Conservation (phyloP, 2,329 filamentous ascomycete genomes). For the Nectriaceae sp. region DNA sequence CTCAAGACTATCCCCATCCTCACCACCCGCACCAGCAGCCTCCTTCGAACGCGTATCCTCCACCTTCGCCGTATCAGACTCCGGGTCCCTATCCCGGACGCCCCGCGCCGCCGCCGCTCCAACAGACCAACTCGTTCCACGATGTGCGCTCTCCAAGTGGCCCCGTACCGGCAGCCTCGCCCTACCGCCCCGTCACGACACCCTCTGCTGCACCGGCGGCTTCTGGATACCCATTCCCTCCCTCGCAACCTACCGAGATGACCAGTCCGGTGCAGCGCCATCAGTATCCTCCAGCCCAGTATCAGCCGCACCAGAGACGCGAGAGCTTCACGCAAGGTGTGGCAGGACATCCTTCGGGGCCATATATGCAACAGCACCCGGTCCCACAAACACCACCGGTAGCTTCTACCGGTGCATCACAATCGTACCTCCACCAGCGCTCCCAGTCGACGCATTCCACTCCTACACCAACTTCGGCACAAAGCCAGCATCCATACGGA, state of each 20-base stretch:
- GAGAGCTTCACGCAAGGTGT: constrained; percentile 48
- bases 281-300: constrained; percentile 49
- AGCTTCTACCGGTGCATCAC: constrained; percentile 40
- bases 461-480: constrained; percentile 62
- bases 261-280: constrained; percentile 55
- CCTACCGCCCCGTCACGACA: constrained; percentile 53
- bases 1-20: constrained; percentile 45
- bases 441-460: constrained; percentile 62
- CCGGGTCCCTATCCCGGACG: constrained; percentile 45
- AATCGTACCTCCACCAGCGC: constrained; percentile 46
- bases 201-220: constrained; percentile 42
- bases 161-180: constrained; percentile 43
- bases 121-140: constrained; percentile 44
- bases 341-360: constrained; percentile 35
- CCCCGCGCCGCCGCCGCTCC: constrained; percentile 47
- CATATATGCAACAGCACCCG: constrained; percentile 43
- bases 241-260: constrained; percentile 42
- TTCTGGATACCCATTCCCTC: constrained; percentile 54
- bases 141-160: constrained; percentile 54
- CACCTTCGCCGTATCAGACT: constrained; percentile 34
- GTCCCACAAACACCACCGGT: constrained; percentile 54
- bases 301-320: constrained; percentile 42
- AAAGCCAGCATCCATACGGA: constrained; percentile 58
- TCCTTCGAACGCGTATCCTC: constrained; percentile 30
- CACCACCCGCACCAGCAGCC: constrained; percentile 23